phyloP scores from a whole-genome alignment of 257 asterid species.

The Scutellaria baicalensis region DNA sequence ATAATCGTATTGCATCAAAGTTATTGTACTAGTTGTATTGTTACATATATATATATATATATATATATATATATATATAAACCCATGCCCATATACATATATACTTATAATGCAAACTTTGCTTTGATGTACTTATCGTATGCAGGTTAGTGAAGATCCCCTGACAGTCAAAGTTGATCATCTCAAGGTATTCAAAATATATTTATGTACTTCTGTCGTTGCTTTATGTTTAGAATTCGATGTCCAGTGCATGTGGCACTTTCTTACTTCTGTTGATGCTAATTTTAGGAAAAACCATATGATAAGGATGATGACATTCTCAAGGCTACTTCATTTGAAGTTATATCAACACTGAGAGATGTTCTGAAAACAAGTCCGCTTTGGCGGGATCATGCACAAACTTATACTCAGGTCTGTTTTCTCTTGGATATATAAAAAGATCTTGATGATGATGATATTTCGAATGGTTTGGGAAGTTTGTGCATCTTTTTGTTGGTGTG shows the following conservation, averaged over 20 bases:
- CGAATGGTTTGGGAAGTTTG: neutral
- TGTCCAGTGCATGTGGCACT: conserved; percentile 2
- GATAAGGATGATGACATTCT: conserved; percentile 86
- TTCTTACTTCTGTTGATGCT: conserved; percentile 9
- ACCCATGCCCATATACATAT: neutral
- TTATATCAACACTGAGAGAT: conserved; percentile 87
- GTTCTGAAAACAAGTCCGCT: conserved; percentile 86
- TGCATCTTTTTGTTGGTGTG: neutral
- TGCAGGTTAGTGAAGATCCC: conserved; percentile 97
- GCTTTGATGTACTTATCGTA: conserved; percentile 17
- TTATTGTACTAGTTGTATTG: neutral
- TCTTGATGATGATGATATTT: neutral
- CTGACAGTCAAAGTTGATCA: conserved; percentile 92
- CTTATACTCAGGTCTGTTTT: conserved; percentile 74
- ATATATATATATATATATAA: neutral
- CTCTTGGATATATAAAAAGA: neutral
- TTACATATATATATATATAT: neutral
- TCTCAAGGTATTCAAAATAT: conserved; percentile 60
- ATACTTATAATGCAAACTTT: conserved; percentile 9
- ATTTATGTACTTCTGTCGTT: neutral
- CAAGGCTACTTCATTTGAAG: conserved; percentile 94
- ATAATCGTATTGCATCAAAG: neutral
- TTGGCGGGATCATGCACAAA: conserved; percentile 97
- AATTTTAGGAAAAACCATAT: conserved; percentile 69
- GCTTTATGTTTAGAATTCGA: neutral